phyloP scores from a whole-genome alignment of 371 early-diverging fungal genomes.

The Funneliformis caledonium region DNA sequence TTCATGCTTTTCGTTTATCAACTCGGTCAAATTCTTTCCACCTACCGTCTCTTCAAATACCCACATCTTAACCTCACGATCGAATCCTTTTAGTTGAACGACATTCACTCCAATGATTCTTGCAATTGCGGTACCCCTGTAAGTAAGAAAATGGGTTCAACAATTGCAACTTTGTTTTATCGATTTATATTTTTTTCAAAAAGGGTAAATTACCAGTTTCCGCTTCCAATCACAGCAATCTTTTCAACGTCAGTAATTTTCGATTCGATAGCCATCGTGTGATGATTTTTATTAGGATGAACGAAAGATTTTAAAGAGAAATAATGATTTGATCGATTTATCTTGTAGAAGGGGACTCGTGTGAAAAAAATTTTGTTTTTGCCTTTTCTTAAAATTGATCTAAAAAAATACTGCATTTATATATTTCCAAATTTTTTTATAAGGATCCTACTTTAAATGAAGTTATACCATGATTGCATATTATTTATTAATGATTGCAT shows the following conservation, averaged over 20 bases:
- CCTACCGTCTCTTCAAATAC: constrained; percentile 92
- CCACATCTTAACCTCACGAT: constrained; percentile 91
- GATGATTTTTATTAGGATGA: too few relatives aligned
- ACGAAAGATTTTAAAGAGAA: background rate
- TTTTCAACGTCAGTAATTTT: constrained; percentile 54
- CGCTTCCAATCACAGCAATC: constrained; percentile 91
- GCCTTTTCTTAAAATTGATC: too few relatives aligned
- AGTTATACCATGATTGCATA: too few relatives aligned
- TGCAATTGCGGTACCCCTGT: constrained; percentile 96
- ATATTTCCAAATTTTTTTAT: too few relatives aligned
- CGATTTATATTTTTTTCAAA: background rate
- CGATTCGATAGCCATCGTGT: background rate
- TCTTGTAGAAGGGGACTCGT: too few relatives aligned
- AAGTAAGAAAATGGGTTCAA: constrained; percentile 7
- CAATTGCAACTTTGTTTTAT: background rate
- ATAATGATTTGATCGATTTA: background rate
- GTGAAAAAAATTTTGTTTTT: background rate
- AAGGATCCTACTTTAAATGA: too few relatives aligned
- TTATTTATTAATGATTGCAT: too few relatives aligned
- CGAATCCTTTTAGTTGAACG: constrained; percentile 63
- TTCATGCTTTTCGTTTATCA: constrained; percentile 94
- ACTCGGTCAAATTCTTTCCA: constrained; percentile 88
- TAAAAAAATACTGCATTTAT: too few relatives aligned
- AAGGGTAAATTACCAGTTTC: constrained; percentile 80
- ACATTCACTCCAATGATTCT: constrained; percentile 94